Percentiles rank a stretch among this genome's conserved stretches.
These are phyloP conservation scores for Elongisporangium undulatum DNA, from an alignment of 352 stramenopile species.

Conservation along the genomic window DNA sequence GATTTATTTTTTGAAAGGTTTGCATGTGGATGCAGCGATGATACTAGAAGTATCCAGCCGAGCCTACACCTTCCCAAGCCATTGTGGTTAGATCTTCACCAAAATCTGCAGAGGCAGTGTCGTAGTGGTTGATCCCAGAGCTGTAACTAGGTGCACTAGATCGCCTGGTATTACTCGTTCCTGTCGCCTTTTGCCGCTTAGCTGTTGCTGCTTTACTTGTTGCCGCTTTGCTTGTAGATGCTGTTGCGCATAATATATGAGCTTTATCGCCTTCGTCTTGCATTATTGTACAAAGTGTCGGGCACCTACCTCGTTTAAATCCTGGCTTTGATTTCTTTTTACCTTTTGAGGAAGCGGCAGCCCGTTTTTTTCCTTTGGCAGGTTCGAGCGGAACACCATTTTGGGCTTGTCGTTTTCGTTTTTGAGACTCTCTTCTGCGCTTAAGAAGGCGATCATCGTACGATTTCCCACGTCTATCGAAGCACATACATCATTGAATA, in stretches of 20 bases:
- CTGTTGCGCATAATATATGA: neutral
- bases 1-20: neutral
- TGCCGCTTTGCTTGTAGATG: conserved; percentile 8
- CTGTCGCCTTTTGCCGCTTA: conserved; percentile 22
- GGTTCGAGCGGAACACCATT: conserved; percentile 8
- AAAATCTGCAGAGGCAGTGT: conserved; percentile 33
- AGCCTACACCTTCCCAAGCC: conserved; percentile 70
- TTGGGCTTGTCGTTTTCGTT: conserved; percentile 29
- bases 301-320: conserved; percentile 20
- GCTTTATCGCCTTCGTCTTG: neutral
- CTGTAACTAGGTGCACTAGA: conserved; percentile 22
- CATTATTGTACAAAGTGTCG: too few species aligned
- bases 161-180: conserved; percentile 15
- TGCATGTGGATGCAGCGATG: neutral
- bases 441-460: conserved; percentile 48
- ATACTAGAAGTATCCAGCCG: conserved; percentile 47
- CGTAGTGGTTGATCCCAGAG: conserved; percentile 53
- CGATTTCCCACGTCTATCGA: conserved; percentile 29
- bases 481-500: neutral
- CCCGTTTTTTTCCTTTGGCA: conserved; percentile 9
- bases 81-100: conserved; percentile 57
- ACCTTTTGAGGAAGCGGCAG: conserved; percentile 11
- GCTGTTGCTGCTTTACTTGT: conserved; percentile 13
- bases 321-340: conserved; percentile 22
- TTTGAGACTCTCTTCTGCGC: conserved; percentile 37